phyloP scores from a whole-genome alignment of 305 asterid genomes.

The Fraxinus sp. region DNA sequence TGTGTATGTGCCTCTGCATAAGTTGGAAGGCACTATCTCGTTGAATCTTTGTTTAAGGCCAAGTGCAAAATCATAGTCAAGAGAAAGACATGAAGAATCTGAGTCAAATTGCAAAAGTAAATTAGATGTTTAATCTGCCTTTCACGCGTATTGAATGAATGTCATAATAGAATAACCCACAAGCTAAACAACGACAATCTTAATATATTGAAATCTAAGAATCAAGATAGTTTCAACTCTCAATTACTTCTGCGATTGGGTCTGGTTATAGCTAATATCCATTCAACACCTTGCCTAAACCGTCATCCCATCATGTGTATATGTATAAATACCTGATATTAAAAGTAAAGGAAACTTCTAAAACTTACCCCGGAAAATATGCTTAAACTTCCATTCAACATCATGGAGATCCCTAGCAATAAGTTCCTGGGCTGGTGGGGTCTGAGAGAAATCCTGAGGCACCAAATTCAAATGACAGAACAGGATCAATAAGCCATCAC shows the following conservation, averaged over 20 bases:
- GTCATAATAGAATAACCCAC: not conserved
- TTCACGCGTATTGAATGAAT: not conserved
- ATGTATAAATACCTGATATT: not conserved
- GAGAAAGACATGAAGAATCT: not conserved
- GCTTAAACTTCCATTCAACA: constrained; percentile 93
- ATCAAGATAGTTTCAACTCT: not conserved
- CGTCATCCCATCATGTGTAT: not conserved
- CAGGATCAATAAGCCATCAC: constrained; percentile 15
- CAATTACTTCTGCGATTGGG: not conserved
- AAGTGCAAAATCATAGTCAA: not conserved
- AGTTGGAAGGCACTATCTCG: not conserved
- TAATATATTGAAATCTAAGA: not conserved
- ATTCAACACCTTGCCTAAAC: not conserved
- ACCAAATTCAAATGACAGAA: constrained; percentile 28
- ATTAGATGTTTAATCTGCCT: not conserved
- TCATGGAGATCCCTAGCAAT: constrained; percentile 96
- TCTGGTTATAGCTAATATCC: not conserved
- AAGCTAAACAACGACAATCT: not conserved
- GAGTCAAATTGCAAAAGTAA: not conserved
- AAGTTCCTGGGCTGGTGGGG: constrained; percentile 95
- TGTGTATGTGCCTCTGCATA: not conserved
- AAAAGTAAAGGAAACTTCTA: not conserved
- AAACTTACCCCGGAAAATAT: constrained; percentile 66
- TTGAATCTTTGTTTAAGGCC: not conserved
- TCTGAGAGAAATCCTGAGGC: constrained; percentile 83